These are phyloP conservation scores for Globisporangium megalacanthum DNA, from an alignment of 352 stramenopile species.

Conservation along the genomic window DNA sequence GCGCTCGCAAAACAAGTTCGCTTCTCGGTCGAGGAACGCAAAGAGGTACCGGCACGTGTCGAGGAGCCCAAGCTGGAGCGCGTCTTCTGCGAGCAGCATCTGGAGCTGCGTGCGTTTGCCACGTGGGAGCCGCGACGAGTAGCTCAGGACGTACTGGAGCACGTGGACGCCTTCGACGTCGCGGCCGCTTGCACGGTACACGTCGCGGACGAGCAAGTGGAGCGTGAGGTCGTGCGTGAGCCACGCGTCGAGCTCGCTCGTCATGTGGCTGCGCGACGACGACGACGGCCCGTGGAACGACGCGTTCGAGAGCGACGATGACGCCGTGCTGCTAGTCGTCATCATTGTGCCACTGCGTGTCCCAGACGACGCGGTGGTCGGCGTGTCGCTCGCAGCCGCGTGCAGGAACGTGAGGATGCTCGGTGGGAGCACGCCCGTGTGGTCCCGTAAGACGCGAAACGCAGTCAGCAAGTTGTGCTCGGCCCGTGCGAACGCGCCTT, in stretches of 20 bases:
- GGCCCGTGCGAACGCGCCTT: constrained; percentile 69
- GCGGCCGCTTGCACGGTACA: constrained; percentile 76
- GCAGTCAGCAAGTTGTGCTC: constrained; percentile 61
- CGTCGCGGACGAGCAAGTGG: constrained; percentile 72
- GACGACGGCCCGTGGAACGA: constrained; percentile 52
- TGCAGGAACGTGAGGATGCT: constrained; percentile 51
- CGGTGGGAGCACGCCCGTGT: constrained; percentile 59
- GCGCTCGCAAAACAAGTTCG: constrained; percentile 65
- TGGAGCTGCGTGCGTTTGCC: constrained; percentile 74
- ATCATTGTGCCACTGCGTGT: constrained; percentile 67
- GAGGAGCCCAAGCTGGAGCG: constrained; percentile 65
- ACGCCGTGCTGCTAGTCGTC: constrained; percentile 56
- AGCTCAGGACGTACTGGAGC: constrained; percentile 71
- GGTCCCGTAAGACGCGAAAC: constrained; percentile 63
- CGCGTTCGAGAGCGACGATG: constrained; percentile 43
- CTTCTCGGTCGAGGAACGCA: constrained; percentile 64
- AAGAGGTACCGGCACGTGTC: constrained; percentile 76
- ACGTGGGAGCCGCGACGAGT: constrained; percentile 60
- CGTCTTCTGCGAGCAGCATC: constrained; percentile 77
- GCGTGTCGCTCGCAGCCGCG: constrained; percentile 46
- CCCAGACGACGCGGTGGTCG: constrained; percentile 14
- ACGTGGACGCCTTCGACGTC: constrained; percentile 75
- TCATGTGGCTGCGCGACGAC: constrained; percentile 33
- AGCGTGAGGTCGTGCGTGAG: constrained; percentile 80
- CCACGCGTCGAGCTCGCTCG: constrained; percentile 71